Conservation (phyloP, 257 asterid genomes). For the Fraxinus anomala region DNA sequence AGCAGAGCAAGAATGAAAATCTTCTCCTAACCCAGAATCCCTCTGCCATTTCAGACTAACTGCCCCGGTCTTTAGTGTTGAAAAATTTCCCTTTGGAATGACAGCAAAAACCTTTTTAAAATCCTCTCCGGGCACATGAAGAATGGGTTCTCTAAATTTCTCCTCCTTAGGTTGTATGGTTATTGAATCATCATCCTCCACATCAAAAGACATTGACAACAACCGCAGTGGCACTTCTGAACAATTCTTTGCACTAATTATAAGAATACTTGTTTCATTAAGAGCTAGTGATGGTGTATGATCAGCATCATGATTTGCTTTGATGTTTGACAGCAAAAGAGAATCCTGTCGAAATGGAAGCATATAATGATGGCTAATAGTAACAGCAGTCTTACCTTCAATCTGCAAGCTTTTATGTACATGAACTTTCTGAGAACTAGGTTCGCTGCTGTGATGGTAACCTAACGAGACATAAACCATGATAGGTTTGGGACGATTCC, state of each 20-base stretch:
- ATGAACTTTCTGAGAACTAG: conserved; percentile 71
- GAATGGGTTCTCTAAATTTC: conserved; percentile 45
- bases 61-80: conserved; percentile 56
- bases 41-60: conserved; percentile 82
- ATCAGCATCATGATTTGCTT: conserved; percentile 57
- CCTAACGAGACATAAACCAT: conserved; percentile 93
- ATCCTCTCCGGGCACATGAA: conserved; percentile 86
- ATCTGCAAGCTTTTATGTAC: conserved; percentile 96
- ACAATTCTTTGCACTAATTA: conserved; percentile 74
- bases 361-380: conserved; percentile 73
- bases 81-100: conserved; percentile 51
- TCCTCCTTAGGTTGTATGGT: conserved; percentile 51
- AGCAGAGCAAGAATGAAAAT: conserved; percentile 17
- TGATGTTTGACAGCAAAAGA: conserved; percentile 69
- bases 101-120: conserved; percentile 81
- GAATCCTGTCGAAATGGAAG: conserved; percentile 83
- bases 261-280: conserved; percentile 69
- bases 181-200: conserved; percentile 50
- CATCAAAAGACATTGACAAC: conserved; percentile 71
- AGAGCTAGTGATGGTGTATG: conserved; percentile 62
- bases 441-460: conserved; percentile 60
- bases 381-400: conserved; percentile 84
- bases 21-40: conserved; percentile 41
- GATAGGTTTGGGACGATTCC: conserved; percentile 97
- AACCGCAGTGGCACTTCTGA: conserved; percentile 80